These are phyloP conservation scores for Paracamarosporium sp. DNA, from an alignment of 2,329 filamentous ascomycete genomes.

Conservation along the genomic window DNA sequence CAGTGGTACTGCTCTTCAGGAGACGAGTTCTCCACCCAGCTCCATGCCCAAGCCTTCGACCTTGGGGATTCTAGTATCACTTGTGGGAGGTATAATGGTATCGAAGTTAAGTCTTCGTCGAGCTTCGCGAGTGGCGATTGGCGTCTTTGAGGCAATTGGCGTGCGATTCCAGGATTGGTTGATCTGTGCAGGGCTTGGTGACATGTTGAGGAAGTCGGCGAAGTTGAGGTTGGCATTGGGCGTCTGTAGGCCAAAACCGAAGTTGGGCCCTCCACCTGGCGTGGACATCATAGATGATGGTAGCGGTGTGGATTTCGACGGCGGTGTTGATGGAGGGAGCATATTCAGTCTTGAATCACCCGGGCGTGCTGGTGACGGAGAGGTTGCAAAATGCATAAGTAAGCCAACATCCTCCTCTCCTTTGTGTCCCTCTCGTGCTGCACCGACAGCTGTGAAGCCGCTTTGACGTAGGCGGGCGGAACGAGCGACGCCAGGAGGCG, in stretches of 20 bases:
- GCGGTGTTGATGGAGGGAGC: conserved; percentile 62
- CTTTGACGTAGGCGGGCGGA: conserved; percentile 49
- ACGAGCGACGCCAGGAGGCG: conserved; percentile 47
- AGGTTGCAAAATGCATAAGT: conserved; percentile 87
- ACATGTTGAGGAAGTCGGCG: conserved; percentile 96
- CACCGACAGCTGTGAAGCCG: conserved; percentile 47
- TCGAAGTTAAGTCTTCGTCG: conserved; percentile 84
- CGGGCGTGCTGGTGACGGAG: conserved; percentile 81
- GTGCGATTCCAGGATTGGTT: conserved; percentile 72
- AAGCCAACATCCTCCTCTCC: conserved; percentile 86
- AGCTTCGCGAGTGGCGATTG: conserved; percentile 71
- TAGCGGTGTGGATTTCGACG: conserved; percentile 62
- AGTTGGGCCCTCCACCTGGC: conserved; percentile 67
- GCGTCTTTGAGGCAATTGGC: conserved; percentile 70
- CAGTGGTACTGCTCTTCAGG: conserved; percentile 42
- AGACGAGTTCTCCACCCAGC: conserved; percentile 68
- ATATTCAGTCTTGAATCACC: conserved; percentile 53
- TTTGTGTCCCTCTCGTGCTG: conserved; percentile 59
- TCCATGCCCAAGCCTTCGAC: conserved; percentile 67
- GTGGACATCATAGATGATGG: conserved; percentile 92
- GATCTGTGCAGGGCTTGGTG: conserved; percentile 86
- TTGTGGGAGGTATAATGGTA: conserved; percentile 65
- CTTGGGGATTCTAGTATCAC: conserved; percentile 55
- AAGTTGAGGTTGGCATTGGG: conserved; percentile 91
- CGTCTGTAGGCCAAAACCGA: conserved; percentile 72